A percentile compares a stretch with the other conserved stretches of the same genome.
These are phyloP conservation scores for Spirogloea muscicola DNA, from an alignment of 139 green algal species.

Conservation along the genomic window DNA sequence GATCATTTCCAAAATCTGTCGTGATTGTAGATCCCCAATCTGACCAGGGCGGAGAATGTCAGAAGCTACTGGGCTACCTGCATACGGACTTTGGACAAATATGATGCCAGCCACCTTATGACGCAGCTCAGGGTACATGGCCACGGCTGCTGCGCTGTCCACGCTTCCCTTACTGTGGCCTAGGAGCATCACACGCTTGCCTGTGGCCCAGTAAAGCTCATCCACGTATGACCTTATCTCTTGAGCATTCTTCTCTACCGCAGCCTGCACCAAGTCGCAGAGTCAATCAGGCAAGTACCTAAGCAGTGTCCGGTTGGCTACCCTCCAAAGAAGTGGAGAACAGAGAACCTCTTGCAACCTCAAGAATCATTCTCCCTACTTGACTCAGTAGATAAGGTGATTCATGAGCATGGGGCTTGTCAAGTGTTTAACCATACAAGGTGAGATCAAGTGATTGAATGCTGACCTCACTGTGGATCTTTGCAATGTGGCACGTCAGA, in stretches of 20 bases:
- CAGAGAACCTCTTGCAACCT: too few relatives aligned
- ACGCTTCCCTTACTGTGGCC: constrained; percentile 50
- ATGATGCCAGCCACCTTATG: constrained; percentile 34
- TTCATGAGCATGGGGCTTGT: too few relatives aligned
- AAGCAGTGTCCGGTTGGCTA: too few relatives aligned
- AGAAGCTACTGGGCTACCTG: constrained; percentile 28
- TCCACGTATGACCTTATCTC: constrained; percentile 37
- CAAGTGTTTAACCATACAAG: too few relatives aligned
- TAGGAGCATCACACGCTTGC: constrained; percentile 39
- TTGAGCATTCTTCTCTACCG: constrained; percentile 34
- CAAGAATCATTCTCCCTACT: too few relatives aligned
- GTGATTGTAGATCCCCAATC: background rate
- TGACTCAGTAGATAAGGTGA: too few relatives aligned
- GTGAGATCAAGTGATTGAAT: too few relatives aligned
- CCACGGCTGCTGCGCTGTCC: constrained; percentile 38
- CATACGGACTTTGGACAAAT: constrained; percentile 45
- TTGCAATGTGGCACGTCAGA: constrained; percentile 30
- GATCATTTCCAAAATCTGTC: constrained; percentile 7
- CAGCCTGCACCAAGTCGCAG: constrained; percentile 15
- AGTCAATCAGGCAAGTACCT: too few relatives aligned
- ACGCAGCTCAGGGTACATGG: constrained; percentile 16
- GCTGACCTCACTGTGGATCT: constrained; percentile 37
- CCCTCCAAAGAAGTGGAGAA: too few relatives aligned
- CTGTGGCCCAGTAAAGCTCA: constrained; percentile 36
- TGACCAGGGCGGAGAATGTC: constrained; percentile 33